Conservation (phyloP, 768 basidiomycete species). For the Lyophyllum shimeji region DNA sequence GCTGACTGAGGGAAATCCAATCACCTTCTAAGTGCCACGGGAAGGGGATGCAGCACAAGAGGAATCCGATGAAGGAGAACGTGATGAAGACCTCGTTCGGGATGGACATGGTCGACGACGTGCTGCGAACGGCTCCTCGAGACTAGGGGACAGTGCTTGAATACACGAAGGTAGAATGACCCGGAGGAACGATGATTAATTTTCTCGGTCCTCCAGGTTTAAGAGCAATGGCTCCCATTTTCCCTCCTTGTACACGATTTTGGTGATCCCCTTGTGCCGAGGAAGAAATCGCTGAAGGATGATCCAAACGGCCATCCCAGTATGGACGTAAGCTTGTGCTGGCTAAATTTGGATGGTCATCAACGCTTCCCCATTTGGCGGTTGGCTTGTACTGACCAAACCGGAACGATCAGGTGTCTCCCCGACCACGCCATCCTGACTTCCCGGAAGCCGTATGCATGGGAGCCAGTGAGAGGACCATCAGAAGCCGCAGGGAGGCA, state of each 20-base stretch:
- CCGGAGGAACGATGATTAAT: slow-evolving; percentile 24
- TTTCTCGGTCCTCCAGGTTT: slow-evolving; percentile 25
- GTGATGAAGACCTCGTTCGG: slow-evolving; percentile 47
- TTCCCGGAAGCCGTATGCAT: not conserved
- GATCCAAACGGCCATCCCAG: slow-evolving; percentile 12
- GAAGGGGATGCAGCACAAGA: slow-evolving; percentile 57
- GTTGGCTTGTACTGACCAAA: slow-evolving; percentile 31
- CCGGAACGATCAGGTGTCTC: slow-evolving; percentile 18
- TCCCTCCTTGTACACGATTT: slow-evolving; percentile 39
- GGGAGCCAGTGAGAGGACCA: slow-evolving; percentile 6
- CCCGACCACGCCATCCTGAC: not conserved
- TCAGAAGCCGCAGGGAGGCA: slow-evolving; percentile 11
- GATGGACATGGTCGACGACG: slow-evolving; percentile 23
- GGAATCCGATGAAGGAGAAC: slow-evolving; percentile 57
- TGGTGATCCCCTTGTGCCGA: slow-evolving; percentile 43
- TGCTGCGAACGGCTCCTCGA: slow-evolving; percentile 15
- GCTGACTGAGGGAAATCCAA: not conserved
- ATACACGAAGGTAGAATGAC: slow-evolving; percentile 31
- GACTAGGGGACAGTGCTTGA: slow-evolving; percentile 22
- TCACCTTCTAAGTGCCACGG: slow-evolving; percentile 69
- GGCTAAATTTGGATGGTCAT: slow-evolving; percentile 14
- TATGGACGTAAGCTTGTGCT: slow-evolving; percentile 26
- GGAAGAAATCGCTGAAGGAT: slow-evolving; percentile 9
- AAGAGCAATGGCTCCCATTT: slow-evolving; percentile 36
- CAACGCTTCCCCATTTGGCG: slow-evolving; percentile 28